These are phyloP conservation scores for Arthrobotrys iridis DNA, from an alignment of 2,329 filamentous ascomycete species.

Conservation along the genomic window DNA sequence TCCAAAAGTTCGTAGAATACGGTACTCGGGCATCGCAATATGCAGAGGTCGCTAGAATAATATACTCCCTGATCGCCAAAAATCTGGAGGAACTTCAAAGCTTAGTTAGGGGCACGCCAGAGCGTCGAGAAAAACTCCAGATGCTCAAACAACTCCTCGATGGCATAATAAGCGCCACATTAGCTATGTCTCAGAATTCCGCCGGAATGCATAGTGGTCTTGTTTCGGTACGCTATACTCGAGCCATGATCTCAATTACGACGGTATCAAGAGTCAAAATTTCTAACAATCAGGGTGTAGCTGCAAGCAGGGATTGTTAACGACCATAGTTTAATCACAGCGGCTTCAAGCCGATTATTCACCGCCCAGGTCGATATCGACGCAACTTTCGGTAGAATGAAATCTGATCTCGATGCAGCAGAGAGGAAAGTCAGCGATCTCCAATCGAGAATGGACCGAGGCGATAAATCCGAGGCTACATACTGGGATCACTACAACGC, in stretches of 20 bases:
- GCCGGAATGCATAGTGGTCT: slow-evolving; percentile 9
- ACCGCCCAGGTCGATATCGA: slow-evolving; percentile 7
- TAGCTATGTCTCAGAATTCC: slow-evolving; percentile 30
- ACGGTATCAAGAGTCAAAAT: background rate
- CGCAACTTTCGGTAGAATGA: slow-evolving; percentile 11
- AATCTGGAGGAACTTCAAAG: slow-evolving; percentile 16
- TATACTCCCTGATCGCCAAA: slow-evolving; percentile 21
- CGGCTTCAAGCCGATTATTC: background rate
- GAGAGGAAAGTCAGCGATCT: slow-evolving; percentile 16
- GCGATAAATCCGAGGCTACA: slow-evolving; percentile 26
- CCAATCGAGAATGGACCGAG: slow-evolving; percentile 5
- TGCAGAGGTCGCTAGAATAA: slow-evolving; percentile 22
- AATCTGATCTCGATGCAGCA: slow-evolving; percentile 9
- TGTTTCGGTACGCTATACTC: slow-evolving; percentile 3
- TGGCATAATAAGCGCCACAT: slow-evolving; percentile 17
- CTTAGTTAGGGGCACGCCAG: slow-evolving; percentile 4
- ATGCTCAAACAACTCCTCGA: slow-evolving; percentile 27
- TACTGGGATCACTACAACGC: slow-evolving; percentile 33
- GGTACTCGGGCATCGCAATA: slow-evolving; percentile 23
- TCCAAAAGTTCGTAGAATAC: slow-evolving; percentile 25
- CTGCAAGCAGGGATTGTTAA: slow-evolving; percentile 21
- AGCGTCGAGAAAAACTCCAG: slow-evolving; percentile 28
- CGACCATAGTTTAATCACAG: slow-evolving; percentile 3
- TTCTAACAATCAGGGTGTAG: background rate
- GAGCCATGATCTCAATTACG: background rate